Percentiles rank a stretch among this genome's conserved stretches.
Evolutionary conservation across 768 basidiomycete species (phyloP).

Genomic region (Boletus sp.): DNA sequence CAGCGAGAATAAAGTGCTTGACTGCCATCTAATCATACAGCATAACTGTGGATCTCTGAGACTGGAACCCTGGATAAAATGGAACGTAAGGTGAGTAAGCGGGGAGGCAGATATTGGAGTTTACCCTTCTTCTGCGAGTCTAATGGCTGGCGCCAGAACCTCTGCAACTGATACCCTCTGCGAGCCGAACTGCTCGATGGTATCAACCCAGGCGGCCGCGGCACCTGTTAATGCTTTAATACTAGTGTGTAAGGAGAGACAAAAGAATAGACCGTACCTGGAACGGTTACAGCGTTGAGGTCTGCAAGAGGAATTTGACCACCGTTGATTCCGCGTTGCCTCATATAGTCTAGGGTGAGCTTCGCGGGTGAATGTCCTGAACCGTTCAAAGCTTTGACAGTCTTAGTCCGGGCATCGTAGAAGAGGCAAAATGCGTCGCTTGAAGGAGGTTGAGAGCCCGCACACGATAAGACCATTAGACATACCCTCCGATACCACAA

Average conservation of each 20-base stretch:
- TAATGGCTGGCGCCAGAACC: constrained; percentile 84
- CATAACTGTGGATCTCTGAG: constrained; percentile 71
- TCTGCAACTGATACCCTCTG: constrained; percentile 62
- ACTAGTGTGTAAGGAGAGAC: constrained; percentile 3
- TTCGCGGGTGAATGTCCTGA: constrained; percentile 85
- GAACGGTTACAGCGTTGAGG: constrained; percentile 90
- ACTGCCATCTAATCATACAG: constrained; percentile 38
- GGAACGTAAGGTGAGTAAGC: background rate
- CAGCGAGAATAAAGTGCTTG: background rate
- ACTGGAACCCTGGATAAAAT: constrained; percentile 65
- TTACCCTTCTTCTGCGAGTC: constrained; percentile 88
- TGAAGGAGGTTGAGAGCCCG: constrained; percentile 11
- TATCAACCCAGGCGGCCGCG: constrained; percentile 95
- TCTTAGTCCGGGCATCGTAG: constrained; percentile 80
- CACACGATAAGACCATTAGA: constrained; percentile 1
- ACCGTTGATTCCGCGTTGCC: constrained; percentile 65
- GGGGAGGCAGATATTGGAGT: constrained; percentile 9
- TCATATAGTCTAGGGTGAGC: constrained; percentile 71
- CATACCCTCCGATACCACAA: constrained; percentile 91
- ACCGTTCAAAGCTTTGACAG: constrained; percentile 87
- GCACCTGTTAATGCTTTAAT: constrained; percentile 52
- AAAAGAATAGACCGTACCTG: constrained; percentile 42
- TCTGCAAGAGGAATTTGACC: constrained; percentile 72
- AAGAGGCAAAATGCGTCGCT: constrained; percentile 93
- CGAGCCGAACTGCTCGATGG: constrained; percentile 78